Conservation (phyloP, 1,139 yeast species). For the Blastobotrys serpentis region DNA sequence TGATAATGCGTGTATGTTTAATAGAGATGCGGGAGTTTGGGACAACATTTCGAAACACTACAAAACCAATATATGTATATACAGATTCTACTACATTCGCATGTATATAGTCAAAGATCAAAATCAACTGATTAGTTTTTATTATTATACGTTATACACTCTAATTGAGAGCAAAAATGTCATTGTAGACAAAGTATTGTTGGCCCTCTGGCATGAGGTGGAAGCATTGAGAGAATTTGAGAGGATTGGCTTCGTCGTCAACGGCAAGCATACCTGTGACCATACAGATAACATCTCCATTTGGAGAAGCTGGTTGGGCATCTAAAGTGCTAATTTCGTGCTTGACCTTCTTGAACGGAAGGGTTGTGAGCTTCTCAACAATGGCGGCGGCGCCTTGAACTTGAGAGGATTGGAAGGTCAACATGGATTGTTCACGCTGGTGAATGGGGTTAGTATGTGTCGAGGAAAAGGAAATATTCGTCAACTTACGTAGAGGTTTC, state of each 20-base stretch:
- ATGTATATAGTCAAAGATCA: no score
- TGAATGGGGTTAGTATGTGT: no score
- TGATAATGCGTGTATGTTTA: no score
- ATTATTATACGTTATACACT: not conserved
- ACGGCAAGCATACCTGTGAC: slow-evolving; percentile 93
- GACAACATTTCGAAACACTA: not conserved
- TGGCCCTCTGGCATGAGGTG: slow-evolving; percentile 91
- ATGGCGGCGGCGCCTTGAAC: slow-evolving; percentile 91
- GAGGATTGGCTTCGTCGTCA: slow-evolving; percentile 94
- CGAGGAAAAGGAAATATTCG: no score
- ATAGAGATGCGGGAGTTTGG: not conserved
- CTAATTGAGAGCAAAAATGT: slow-evolving; percentile 55
- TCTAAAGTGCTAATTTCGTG: slow-evolving; percentile 94
- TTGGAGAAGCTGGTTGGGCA: slow-evolving; percentile 96
- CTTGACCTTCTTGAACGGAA: slow-evolving; percentile 88
- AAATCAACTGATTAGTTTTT: not conserved
- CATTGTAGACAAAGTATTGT: slow-evolving; percentile 92
- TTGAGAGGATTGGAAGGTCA: slow-evolving; percentile 93
- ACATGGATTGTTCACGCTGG: slow-evolving; percentile 92
- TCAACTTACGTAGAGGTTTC: slow-evolving; percentile 70
- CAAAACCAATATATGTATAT: not conserved
- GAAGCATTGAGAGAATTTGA: slow-evolving; percentile 95
- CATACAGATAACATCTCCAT: slow-evolving; percentile 84
- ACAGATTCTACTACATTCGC: no score
- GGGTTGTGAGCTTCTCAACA: slow-evolving; percentile 81